Conservation (phyloP, 1,139 yeast species). For the Pichia kudriavzevii region DNA sequence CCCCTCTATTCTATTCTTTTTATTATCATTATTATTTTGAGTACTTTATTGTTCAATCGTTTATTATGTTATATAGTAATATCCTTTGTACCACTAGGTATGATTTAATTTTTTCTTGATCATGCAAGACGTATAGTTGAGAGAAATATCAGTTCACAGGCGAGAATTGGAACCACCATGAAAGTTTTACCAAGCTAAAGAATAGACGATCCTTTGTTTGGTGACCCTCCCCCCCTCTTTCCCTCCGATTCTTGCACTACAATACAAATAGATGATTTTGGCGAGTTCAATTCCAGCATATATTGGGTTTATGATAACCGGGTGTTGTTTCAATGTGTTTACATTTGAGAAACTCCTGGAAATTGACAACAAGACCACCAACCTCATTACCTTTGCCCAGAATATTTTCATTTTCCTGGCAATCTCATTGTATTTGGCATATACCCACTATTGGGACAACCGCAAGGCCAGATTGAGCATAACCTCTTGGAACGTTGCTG, state of each 20-base stretch:
- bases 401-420: constrained; percentile 44
- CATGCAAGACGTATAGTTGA: no score
- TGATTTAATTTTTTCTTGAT: no score
- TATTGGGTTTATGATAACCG: constrained; percentile 50
- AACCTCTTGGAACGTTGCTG: neutral
- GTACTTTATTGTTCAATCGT: no score
- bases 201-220: no score
- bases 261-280: neutral
- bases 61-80: no score
- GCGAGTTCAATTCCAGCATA: neutral
- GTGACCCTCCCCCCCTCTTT: no score
- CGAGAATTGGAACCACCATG: no score
- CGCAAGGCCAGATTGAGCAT: neutral
- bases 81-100: no score
- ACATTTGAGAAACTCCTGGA: constrained; percentile 49
- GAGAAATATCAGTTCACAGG: no score
- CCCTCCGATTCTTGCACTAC: neutral
- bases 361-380: constrained; percentile 35
- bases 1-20: no score
- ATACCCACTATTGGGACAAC: constrained; percentile 5
- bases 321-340: constrained; percentile 67
- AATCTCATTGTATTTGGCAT: constrained; percentile 7
- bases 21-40: no score
- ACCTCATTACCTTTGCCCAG: constrained; percentile 53
- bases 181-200: no score